Evolutionary conservation across 306 rosid genomes (phyloP), one percentile per base, ranked within the genome.

Genomic region (Ochetophila trinervis): DNA sequence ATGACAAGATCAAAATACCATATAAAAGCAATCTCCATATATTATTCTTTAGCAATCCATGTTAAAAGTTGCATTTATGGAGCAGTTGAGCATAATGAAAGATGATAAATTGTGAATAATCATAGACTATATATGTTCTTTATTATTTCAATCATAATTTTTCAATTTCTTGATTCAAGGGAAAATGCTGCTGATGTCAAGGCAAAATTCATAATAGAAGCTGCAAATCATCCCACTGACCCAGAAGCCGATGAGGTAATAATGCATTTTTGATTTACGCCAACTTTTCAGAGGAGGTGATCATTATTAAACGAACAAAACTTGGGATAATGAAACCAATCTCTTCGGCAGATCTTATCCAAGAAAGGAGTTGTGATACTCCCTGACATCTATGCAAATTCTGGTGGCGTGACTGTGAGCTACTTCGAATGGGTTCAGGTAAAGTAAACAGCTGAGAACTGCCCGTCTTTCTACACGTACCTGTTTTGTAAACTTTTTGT

Each of bases 381-480:
- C 60, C 95, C 91, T 2, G 89, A 85, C 79, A 85, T 85, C 37
- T 85, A 88, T 57, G 91, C 95, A 57, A 88, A 88, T 78, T 72
- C 87, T 21, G 89, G 95, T 50, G 91, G 91, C 24, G 95, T 88
- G 52, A 86, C 83, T 0, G 89, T 81, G 69, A 88, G 95, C 82
- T 88, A 88, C 82, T 88, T 88, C 10, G 95, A 85, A 67, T 88
- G 91, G 91, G 95, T 88, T 75, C 95, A 88, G 89, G 91, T 88
- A 73, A 55, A 40, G 34, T 35, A 15, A 24, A 59, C 32, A 16
- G 62, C 65, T 16, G 44, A 47, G 18, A 37, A 27, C 36, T 37
- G 10, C 9, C 60, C 20, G 40, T 17, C 14, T 11, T 14, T 49
- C 56, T 10, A 15, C n/a, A 54, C 37, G 21, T 54, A 10, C 13